phyloP scores from a whole-genome alignment of 192 early-diverging fungal genomes.

The Cladochytrium replicatum region DNA sequence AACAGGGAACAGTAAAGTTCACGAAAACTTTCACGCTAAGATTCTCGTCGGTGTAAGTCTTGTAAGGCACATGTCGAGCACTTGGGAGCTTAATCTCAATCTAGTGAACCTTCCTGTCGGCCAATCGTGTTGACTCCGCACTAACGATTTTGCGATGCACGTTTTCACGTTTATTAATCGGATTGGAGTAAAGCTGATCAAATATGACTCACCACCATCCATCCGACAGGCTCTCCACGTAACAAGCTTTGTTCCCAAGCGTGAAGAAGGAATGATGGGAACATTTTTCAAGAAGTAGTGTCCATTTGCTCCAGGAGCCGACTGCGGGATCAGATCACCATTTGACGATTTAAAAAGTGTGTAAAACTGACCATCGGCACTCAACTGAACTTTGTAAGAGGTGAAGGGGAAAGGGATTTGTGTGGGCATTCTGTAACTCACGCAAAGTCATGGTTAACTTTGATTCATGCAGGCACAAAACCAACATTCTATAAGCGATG shows the following conservation, averaged over 20 bases:
- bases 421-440: too few species aligned
- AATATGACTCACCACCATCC: conserved; percentile 10
- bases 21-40: background rate
- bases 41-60: conserved; percentile 12
- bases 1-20: too few species aligned
- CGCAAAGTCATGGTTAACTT: too few species aligned
- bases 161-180: background rate
- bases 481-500: too few species aligned
- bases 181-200: background rate
- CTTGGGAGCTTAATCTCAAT: background rate
- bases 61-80: background rate
- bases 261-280: conserved; percentile 35
- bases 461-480: too few species aligned
- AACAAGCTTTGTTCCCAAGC: conserved; percentile 24
- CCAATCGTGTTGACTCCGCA: conserved; percentile 41
- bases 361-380: too few species aligned
- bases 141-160: conserved; percentile 36
- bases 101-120: conserved; percentile 25
- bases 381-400: too few species aligned
- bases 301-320: too few species aligned
- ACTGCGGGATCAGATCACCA: too few species aligned
- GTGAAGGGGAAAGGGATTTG: too few species aligned
- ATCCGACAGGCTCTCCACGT: conserved; percentile 27
- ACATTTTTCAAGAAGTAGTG: conserved; percentile 28
- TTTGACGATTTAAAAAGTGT: too few species aligned